phyloP scores from a whole-genome alignment of 2,329 filamentous ascomycete species.

The Blastomyces silverae region DNA sequence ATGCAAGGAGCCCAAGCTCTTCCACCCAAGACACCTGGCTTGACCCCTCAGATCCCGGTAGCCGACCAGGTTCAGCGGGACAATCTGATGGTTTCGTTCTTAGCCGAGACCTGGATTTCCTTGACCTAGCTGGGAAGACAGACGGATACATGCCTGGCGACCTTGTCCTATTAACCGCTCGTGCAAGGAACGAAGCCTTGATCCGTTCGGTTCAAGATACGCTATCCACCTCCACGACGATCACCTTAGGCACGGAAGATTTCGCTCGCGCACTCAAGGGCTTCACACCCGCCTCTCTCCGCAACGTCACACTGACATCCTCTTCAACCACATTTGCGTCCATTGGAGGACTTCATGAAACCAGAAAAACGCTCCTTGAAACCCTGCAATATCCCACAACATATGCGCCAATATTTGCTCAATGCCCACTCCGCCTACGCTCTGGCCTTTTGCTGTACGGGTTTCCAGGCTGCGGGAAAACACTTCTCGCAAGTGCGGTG shows the following conservation, averaged over 20 bases:
- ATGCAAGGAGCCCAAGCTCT: conserved; percentile 23
- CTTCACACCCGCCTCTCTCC: conserved; percentile 89
- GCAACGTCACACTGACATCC: conserved; percentile 88
- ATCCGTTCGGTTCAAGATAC: conserved; percentile 66
- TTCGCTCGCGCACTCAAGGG: conserved; percentile 80
- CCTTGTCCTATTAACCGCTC: conserved; percentile 72
- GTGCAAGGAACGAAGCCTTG: conserved; percentile 85
- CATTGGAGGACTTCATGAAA: conserved; percentile 81
- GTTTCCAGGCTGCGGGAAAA: conserved; percentile 94
- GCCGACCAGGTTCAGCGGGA: conserved; percentile 41
- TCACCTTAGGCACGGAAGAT: conserved; percentile 65
- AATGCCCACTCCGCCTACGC: conserved; percentile 87
- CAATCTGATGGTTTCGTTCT: conserved; percentile 60
- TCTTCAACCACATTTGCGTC: conserved; percentile 88
- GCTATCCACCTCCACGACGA: conserved; percentile 44
- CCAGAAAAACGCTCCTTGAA: conserved; percentile 84
- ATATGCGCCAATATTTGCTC: conserved; percentile 94
- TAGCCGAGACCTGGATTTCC: conserved; percentile 72
- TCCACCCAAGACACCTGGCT: conserved; percentile 62
- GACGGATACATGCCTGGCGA: conserved; percentile 99
- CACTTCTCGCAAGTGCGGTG: conserved; percentile 89
- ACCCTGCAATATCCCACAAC: conserved; percentile 96
- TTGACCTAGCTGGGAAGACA: conserved; percentile 87
- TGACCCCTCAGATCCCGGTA: conserved; percentile 59
- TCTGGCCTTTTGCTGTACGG: conserved; percentile 91